Base-by-base conservation (phyloP, 106 monocot genomes). In the Acanthochlamys bracteata region DNA sequence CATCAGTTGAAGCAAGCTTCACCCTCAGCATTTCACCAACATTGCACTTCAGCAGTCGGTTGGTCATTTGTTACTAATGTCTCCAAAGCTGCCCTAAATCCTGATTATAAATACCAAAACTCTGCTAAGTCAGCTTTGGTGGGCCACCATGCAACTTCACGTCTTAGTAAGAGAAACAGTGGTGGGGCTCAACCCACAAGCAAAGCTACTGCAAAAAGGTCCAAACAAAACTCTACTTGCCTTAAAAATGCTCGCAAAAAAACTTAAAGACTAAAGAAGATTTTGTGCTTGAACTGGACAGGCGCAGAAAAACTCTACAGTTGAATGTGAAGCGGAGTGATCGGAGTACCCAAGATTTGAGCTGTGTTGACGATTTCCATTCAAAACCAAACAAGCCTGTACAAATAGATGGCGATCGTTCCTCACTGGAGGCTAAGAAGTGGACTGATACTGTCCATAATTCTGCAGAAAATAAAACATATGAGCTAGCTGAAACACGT, bases 141-240 rank as follows among this genome's bases (percentile, higher is more conserved):
- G 41, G 58, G 69, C 24, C 13, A 49, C 61, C 22, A 16, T 61
- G n/a, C 23, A n/a, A 41, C 8, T 53, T 25, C 59, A 46, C 59
- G n/a, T 55, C 39, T 19, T 61, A 66, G 53, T 43, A 71, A 77
- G 62, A 67, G 68, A 60, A 68, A 25, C 17, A 67, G 51, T 22
- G 41, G 7, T 7, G 16, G 16, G 0, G 24, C 24, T 17, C 39
- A 66, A 39, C 2, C 23, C 24, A 0, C 20, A 14, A 19, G 39
- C 9, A 49, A 25, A 20, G 21, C n/a, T 63, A 41, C 4, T 22
- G 11, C 42, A 6, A 78, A 78, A 64, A 67, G 63, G 63, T 23
- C 57, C 39, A 78, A 68, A 57, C 45, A 73, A 64, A 62, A 56
- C 42, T 25, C 42, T 16, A 24, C 15, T 8, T 53, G 53, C 41